These are phyloP conservation scores for Micractinium conductrix DNA, from an alignment of 139 green algal species.

Conservation along the genomic window DNA sequence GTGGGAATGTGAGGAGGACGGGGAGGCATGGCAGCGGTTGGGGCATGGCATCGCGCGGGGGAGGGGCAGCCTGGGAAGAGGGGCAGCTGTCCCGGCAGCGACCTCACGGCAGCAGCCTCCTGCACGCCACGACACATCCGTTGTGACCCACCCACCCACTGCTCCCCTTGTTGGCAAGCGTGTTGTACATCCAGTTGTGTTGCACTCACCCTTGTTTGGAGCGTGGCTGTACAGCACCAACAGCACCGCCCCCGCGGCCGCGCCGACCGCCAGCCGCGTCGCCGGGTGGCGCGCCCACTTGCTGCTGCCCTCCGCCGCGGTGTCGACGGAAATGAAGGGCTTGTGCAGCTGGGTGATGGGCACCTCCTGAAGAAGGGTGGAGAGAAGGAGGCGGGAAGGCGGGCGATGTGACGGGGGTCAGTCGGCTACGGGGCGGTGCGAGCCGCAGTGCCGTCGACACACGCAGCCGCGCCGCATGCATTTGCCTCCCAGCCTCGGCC, in stretches of 20 bases:
- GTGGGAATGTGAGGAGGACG: neutral
- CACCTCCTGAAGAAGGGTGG: slow-evolving; percentile 38
- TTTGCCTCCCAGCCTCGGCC: too few relatives aligned
- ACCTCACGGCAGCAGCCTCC: too few relatives aligned
- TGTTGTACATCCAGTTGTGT: too few relatives aligned
- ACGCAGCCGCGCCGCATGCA: neutral
- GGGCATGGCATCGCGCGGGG: neutral
- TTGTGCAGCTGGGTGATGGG: slow-evolving; percentile 59
- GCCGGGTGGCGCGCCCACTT: slow-evolving; percentile 30
- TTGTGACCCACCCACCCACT: too few relatives aligned
- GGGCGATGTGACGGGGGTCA: neutral
- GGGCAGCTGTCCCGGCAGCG: too few relatives aligned
- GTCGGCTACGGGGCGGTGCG: too few relatives aligned
- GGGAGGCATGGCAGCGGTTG: neutral
- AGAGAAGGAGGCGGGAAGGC: neutral
- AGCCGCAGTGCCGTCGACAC: neutral
- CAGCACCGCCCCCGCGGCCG: slow-evolving; percentile 9
- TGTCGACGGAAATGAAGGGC: slow-evolving; percentile 51
- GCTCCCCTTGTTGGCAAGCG: too few relatives aligned
- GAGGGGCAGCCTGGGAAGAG: neutral
- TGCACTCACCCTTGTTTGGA: slow-evolving; percentile 40
- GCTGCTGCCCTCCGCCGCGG: neutral
- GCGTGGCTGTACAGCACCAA: slow-evolving; percentile 53
- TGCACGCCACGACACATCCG: too few relatives aligned
- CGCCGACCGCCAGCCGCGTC: slow-evolving; percentile 2